Evolutionary conservation across 2,329 filamentous ascomycete genomes (phyloP), one percentile per base, ranked within the genome.

Genomic region (Paradendryphiella salina): DNA sequence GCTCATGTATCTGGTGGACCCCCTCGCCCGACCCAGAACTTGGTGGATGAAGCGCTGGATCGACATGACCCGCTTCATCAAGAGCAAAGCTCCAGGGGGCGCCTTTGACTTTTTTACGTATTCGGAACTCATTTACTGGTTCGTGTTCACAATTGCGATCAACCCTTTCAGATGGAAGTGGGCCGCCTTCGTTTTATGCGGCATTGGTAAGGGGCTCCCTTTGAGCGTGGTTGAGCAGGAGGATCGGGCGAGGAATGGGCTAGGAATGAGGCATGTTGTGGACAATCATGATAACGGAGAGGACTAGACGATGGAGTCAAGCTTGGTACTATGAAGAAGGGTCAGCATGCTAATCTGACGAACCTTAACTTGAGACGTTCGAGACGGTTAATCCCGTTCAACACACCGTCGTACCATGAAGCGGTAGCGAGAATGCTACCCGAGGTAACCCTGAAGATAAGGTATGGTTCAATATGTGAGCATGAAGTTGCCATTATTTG

Each of bases 121-220:
- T 64, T 80, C 88, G 0, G 90, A 96, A 72, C 76, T 95, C 42
- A 67, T 94, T 4, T 95, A 89, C 78, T 95, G 90, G 90, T 94
- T 93, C 59, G 70, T 84, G 5, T 95, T 94, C 65, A 87, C 87
- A 49, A 84, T 93, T 34, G 76, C 81, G 4, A 81, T 94, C 63
- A 95, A 95, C 66, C 90, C 90, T 0, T 95, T 95, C 72, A 78
- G 90, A 7, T 95, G 90, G 89, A 95, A 95, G 76, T 95, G 90
- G 90, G 88, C 86, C 0, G 69, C 85, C 0, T 95, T 95, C 67
- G 89, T 95, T 13, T 85, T 95, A 63, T 87, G 87, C 52, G 90
- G 90, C 0, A 69, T 93, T 23, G 89, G 88, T 0, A 78, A 82
- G 35, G 77, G 77, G 15, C 67, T 94, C 38, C 90, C 90, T 0